phyloP scores from a whole-genome alignment of 2,329 filamentous ascomycete species.

The Microcyclospora pomicola region DNA sequence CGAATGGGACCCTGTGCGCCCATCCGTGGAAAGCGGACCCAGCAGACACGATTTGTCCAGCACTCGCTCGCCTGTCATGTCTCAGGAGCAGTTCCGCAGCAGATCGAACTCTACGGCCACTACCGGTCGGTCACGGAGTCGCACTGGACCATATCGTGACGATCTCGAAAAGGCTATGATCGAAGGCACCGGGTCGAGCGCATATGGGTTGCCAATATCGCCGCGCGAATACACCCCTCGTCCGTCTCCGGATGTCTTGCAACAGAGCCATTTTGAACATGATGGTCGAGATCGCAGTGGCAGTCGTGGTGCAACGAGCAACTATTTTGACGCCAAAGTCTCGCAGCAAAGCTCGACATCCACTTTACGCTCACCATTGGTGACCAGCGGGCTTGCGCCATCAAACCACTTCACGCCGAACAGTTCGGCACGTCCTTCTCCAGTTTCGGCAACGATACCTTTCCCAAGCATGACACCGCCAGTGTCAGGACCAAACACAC shows the following conservation, averaged over 20 bases:
- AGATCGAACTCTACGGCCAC: conserved; percentile 42
- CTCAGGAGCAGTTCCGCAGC: conserved; percentile 31
- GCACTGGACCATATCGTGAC: conserved; percentile 35
- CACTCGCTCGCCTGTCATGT: conserved; percentile 24
- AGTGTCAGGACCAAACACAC: conserved; percentile 32
- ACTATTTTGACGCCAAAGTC: conserved; percentile 17
- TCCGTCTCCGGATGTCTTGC: conserved; percentile 10
- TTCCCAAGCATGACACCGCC: conserved; percentile 42
- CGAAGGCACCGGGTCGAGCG: conserved; percentile 28
- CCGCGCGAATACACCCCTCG: conserved; percentile 22
- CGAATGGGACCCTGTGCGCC: conserved; percentile 18
- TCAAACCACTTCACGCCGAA: conserved; percentile 1
- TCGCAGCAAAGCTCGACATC: not conserved
- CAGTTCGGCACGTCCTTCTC: not conserved
- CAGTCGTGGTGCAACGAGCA: conserved; percentile 8
- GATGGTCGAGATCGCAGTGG: conserved; percentile 8
- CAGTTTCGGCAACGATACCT: conserved; percentile 19
- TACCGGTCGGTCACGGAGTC: conserved; percentile 40
- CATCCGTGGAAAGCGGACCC: conserved; percentile 23
- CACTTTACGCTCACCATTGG: not conserved
- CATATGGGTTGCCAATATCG: conserved; percentile 16
- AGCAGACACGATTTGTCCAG: not conserved
- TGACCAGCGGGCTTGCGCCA: conserved; percentile 1
- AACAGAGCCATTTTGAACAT: conserved; percentile 4
- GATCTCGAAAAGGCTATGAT: conserved; percentile 38